phyloP scores from a whole-genome alignment of 371 early-diverging fungal species.

The Circinella minor region DNA sequence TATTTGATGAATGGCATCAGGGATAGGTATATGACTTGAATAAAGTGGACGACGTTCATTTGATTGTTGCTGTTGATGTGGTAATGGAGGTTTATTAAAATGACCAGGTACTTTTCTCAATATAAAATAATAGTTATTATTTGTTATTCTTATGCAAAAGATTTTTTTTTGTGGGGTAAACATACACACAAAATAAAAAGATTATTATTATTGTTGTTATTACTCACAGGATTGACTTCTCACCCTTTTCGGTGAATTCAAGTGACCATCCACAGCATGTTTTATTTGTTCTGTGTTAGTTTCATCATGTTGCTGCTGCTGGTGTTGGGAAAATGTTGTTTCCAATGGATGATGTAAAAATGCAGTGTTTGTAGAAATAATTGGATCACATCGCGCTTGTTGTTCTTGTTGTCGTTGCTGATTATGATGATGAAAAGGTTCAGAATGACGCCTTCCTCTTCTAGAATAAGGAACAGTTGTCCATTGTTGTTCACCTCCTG shows the following conservation, averaged over 20 bases:
- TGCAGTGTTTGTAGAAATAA: too few species aligned
- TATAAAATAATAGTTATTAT: background rate
- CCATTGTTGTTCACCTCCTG: background rate
- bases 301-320: background rate
- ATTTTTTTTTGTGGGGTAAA: background rate
- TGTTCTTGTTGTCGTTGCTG: too few species aligned
- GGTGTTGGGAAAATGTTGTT: background rate
- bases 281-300: background rate
- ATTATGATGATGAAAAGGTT: conserved; percentile 23
- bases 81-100: background rate
- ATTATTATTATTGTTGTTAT: background rate
- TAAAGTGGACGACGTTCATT: conserved; percentile 24
- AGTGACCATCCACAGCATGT: conserved; percentile 1
- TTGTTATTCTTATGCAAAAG: background rate
- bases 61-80: background rate
- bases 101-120: conserved; percentile 9
- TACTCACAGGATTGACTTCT: conserved; percentile 11
- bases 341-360: background rate
- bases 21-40: conserved; percentile 28
- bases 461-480: background rate
- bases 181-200: background rate
- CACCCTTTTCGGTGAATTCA: conserved; percentile 3
- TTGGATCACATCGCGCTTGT: too few species aligned
- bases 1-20: conserved; percentile 30
- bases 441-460: conserved; percentile 33